Evolutionary conservation across 2,329 filamentous ascomycete species (phyloP).

Genomic region (Neonectria faginata): DNA sequence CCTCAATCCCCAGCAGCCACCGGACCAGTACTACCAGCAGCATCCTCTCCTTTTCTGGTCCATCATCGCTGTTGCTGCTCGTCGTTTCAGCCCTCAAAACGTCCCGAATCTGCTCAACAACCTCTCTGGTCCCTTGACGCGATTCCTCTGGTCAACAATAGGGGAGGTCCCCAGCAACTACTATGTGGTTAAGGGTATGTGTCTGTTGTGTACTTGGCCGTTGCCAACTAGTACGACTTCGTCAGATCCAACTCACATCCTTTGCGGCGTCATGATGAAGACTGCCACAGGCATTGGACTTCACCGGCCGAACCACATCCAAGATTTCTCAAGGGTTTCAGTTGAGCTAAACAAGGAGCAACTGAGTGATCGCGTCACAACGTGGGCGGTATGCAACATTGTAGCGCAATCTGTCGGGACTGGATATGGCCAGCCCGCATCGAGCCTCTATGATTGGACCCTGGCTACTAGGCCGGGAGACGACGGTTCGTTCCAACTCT

Average conservation of each 20-base stretch:
- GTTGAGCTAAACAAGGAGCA: slow-evolving; percentile 83
- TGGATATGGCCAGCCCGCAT: slow-evolving; percentile 84
- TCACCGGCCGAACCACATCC: slow-evolving; percentile 82
- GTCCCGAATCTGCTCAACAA: slow-evolving; percentile 74
- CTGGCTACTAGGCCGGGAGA: slow-evolving; percentile 71
- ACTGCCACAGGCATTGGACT: slow-evolving; percentile 85
- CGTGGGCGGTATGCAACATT: slow-evolving; percentile 88
- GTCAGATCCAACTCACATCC: slow-evolving; percentile 83
- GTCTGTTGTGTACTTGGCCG: slow-evolving; percentile 84
- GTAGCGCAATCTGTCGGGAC: slow-evolving; percentile 86
- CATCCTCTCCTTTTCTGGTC: slow-evolving; percentile 89
- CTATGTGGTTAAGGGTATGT: slow-evolving; percentile 84
- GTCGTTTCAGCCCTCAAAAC: slow-evolving; percentile 69
- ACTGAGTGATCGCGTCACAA: slow-evolving; percentile 80
- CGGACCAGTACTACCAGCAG: slow-evolving; percentile 81
- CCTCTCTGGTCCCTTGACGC: slow-evolving; percentile 75
- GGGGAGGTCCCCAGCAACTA: slow-evolving; percentile 82
- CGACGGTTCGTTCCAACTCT: slow-evolving; percentile 68
- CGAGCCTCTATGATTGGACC: slow-evolving; percentile 81
- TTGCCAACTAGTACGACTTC: slow-evolving; percentile 84
- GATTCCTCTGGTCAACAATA: slow-evolving; percentile 81
- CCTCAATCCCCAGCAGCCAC: slow-evolving; percentile 72
- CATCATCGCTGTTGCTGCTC: slow-evolving; percentile 79
- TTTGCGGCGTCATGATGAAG: slow-evolving; percentile 89
- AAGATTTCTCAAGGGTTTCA: slow-evolving; percentile 83